Percentiles rank a stretch among this genome's conserved stretches.
Conservation (phyloP, 1,284 basidiomycete species). For the Fomitiporia mediterranea region DNA sequence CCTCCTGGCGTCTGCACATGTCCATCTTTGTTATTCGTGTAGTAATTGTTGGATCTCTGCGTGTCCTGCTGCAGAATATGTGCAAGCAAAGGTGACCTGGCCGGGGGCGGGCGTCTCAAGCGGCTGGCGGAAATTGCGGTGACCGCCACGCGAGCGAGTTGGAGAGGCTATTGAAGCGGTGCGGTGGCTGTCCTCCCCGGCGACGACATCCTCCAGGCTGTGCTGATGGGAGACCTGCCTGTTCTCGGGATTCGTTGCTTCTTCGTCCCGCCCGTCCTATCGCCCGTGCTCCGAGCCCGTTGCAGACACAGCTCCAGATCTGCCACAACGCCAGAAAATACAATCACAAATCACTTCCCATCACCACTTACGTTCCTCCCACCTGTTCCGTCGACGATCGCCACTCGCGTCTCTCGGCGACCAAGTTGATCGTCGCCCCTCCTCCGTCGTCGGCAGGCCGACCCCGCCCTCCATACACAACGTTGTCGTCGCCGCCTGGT, state of each 20-base stretch:
- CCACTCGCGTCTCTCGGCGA: neutral
- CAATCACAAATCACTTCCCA: neutral
- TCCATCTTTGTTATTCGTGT: neutral
- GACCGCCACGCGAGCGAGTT: neutral
- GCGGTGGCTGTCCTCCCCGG: conserved; percentile 1
- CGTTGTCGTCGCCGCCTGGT: too few species aligned
- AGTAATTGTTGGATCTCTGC: too few species aligned
- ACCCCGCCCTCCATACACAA: neutral
- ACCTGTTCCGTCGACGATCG: conserved; percentile 1
- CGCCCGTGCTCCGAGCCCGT: too few species aligned
- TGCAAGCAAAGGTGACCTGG: too few species aligned
- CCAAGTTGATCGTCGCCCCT: neutral
- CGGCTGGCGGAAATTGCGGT: neutral
- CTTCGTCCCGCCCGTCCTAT: neutral
- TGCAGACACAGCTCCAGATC: neutral
- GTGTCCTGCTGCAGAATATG: too few species aligned
- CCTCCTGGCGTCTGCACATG: too few species aligned
- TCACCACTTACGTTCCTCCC: neutral
- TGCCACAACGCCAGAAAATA: neutral
- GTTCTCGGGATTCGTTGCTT: neutral
- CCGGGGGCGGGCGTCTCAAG: too few species aligned
- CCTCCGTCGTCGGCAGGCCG: neutral
- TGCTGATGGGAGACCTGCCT: neutral
- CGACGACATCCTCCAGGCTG: neutral
- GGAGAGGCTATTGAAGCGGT: neutral